Evolutionary conservation across 1,284 basidiomycete species (phyloP).

Genomic region (Malassezia pachydermatis): DNA sequence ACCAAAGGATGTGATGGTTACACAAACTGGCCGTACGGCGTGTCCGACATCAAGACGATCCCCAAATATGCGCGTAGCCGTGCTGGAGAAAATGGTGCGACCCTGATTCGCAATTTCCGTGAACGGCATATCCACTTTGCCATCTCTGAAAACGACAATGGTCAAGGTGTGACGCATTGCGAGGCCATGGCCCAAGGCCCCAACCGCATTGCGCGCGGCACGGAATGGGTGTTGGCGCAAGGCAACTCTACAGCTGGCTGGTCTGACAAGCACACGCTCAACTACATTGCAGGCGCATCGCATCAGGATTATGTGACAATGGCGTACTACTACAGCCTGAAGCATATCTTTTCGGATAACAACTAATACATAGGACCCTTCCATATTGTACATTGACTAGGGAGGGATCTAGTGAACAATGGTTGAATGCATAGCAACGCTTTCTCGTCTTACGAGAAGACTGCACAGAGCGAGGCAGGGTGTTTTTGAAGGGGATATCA

Average conservation of each 20-base stretch:
- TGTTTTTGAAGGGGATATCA: too few species aligned
- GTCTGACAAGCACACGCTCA: conserved; percentile 25
- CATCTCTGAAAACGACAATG: conserved; percentile 31
- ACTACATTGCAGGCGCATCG: conserved; percentile 31
- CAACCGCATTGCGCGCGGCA: conserved; percentile 37
- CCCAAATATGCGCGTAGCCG: conserved; percentile 20
- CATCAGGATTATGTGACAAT: conserved; percentile 35
- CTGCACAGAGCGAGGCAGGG: too few species aligned
- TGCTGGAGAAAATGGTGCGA: conserved; percentile 19
- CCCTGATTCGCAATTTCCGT: conserved; percentile 23
- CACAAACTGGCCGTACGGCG: conserved; percentile 33
- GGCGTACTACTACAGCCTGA: conserved; percentile 4
- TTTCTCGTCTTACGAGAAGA: too few species aligned
- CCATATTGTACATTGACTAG: too few species aligned
- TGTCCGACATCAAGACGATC: conserved; percentile 15
- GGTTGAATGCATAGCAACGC: too few species aligned
- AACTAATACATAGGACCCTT: too few species aligned
- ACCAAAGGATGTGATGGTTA: conserved; percentile 21
- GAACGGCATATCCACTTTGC: conserved; percentile 30
- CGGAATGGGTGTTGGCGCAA: conserved; percentile 27
- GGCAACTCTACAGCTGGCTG: conserved; percentile 19
- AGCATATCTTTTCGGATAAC: conserved; percentile 3
- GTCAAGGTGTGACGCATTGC: conserved; percentile 30
- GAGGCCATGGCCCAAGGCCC: conserved; percentile 30
- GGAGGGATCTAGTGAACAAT: too few species aligned